phyloP scores from a whole-genome alignment of 192 early-diverging fungal genomes.

The Coemansia sp. region DNA sequence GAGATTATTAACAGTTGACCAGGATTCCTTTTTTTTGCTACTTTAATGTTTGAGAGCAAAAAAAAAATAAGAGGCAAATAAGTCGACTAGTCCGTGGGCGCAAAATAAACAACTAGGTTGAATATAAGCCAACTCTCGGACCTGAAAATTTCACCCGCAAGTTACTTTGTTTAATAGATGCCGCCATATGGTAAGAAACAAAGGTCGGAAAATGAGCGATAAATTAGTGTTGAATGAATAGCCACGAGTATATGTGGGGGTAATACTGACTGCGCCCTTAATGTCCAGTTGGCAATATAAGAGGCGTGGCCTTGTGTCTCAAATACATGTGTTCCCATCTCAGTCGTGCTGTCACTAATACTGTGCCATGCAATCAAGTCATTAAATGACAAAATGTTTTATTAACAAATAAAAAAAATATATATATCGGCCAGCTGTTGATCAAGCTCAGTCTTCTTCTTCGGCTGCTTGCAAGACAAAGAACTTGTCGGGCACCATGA shows the following conservation, averaged over 20 bases:
- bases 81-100: background rate
- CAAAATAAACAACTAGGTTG: background rate
- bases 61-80: background rate
- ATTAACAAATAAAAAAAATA: background rate
- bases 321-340: background rate
- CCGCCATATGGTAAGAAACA: constrained; percentile 1
- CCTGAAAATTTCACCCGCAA: background rate
- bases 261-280: background rate
- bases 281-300: background rate
- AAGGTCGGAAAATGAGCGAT: background rate
- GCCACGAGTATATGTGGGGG: constrained; percentile 1
- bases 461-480: constrained; percentile 23
- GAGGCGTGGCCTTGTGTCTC: background rate
- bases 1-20: background rate
- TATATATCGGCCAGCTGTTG: background rate
- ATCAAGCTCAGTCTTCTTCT: constrained; percentile 13
- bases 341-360: background rate
- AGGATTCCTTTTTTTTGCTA: background rate
- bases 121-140: background rate
- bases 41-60: background rate
- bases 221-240: background rate
- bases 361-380: background rate
- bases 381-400: background rate
- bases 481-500: constrained; percentile 80
- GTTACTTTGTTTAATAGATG: background rate